These are phyloP conservation scores for Colletotrichum salicis DNA, from an alignment of 2,329 filamentous ascomycete species.

Conservation along the genomic window DNA sequence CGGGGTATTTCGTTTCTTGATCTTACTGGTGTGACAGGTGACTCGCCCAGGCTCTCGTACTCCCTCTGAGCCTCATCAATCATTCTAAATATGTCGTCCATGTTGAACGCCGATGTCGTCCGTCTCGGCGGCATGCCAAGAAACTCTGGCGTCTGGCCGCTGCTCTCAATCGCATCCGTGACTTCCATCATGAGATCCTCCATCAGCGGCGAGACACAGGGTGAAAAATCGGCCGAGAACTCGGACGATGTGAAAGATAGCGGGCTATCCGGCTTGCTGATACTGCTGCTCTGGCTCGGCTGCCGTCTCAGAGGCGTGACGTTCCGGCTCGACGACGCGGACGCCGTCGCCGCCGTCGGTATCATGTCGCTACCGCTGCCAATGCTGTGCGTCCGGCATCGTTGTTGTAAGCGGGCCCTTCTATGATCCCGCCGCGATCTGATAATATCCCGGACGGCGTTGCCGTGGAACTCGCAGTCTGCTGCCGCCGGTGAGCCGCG, in stretches of 20 bases:
- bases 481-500: constrained; percentile 4
- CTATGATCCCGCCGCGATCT: constrained; percentile 24
- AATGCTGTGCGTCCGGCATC: constrained; percentile 22
- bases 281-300: constrained; percentile 24
- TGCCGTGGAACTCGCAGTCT: constrained; percentile 27
- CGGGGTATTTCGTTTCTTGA: neutral
- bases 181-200: constrained; percentile 32
- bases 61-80: constrained; percentile 33
- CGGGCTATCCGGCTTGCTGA: constrained; percentile 21
- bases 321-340: constrained; percentile 7
- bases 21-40: neutral
- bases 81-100: constrained; percentile 25
- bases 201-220: constrained; percentile 32
- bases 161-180: constrained; percentile 32
- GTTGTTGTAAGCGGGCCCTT: constrained; percentile 26
- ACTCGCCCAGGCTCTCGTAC: constrained; percentile 20
- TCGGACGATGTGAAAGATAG: constrained; percentile 18
- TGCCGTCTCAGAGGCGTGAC: constrained; percentile 30
- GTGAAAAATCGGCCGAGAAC: constrained; percentile 23
- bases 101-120: constrained; percentile 13
- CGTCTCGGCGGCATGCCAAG: neutral
- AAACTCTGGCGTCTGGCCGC: neutral
- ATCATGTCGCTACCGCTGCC: neutral
- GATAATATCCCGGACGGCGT: constrained; percentile 31
- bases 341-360: neutral